These are phyloP conservation scores for Verticillium nubilum DNA, from an alignment of 2,329 filamentous ascomycete genomes.

Conservation along the genomic window DNA sequence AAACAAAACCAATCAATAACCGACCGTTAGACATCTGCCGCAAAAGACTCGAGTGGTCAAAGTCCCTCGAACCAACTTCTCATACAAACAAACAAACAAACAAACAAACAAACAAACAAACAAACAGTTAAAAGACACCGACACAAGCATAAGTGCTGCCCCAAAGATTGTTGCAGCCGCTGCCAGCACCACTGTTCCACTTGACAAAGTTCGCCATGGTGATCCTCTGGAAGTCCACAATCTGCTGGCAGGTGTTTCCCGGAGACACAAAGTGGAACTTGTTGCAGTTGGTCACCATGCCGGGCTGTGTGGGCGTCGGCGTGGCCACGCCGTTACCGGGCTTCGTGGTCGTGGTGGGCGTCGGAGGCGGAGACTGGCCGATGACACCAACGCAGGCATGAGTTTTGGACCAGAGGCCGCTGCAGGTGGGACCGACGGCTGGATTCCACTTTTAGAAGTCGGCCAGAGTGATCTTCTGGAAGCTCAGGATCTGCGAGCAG, in stretches of 20 bases:
- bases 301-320: slow-evolving; percentile 9
- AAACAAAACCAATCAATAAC: no score
- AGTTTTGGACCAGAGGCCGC: slow-evolving; percentile 5
- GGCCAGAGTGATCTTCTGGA: slow-evolving; percentile 1
- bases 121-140: neutral
- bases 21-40: no score
- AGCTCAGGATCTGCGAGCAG: slow-evolving; percentile 6
- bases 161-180: slow-evolving; percentile 9
- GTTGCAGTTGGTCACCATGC: slow-evolving; percentile 13
- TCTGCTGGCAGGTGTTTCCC: slow-evolving; percentile 6
- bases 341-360: neutral
- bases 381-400: slow-evolving; percentile 6
- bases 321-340: slow-evolving; percentile 4
- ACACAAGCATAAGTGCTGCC: slow-evolving; percentile 9
- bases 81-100: no score
- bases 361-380: neutral
- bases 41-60: no score
- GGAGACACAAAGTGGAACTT: slow-evolving; percentile 11
- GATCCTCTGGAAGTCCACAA: slow-evolving; percentile 4
- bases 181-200: slow-evolving; percentile 12
- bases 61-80: no score
- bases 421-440: slow-evolving; percentile 5
- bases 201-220: slow-evolving; percentile 7
- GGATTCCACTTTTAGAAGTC: slow-evolving; percentile 18
- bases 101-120: no score